Percentiles rank a stretch among this genome's conserved stretches.
Conservation (phyloP, 192 early-diverging fungal species). For the Linnemannia hyalina region DNA sequence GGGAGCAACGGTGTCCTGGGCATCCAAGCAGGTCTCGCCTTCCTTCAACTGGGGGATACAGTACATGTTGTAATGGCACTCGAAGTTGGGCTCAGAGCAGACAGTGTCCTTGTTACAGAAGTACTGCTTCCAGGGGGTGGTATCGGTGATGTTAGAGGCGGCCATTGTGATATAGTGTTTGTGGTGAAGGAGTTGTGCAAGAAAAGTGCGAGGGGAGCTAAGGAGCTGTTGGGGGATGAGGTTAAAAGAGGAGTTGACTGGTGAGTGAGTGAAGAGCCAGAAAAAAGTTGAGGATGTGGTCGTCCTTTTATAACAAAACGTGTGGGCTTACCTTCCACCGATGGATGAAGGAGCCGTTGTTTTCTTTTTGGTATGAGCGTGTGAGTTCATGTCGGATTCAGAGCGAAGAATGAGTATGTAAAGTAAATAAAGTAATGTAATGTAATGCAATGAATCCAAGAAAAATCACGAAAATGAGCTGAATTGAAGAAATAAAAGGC, state of each 20-base stretch:
- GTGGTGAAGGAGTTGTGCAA: neutral
- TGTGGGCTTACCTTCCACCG: neutral
- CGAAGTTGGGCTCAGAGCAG: constrained; percentile 14
- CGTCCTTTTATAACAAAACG: constrained; percentile 20
- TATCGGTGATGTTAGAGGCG: constrained; percentile 12
- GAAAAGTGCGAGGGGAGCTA: neutral
- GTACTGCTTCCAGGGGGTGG: constrained; percentile 43
- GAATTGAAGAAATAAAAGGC: neutral
- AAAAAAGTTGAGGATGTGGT: neutral
- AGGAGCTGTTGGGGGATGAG: neutral
- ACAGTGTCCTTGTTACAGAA: constrained; percentile 19
- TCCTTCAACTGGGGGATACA: constrained; percentile 31
- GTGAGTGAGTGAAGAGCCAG: neutral
- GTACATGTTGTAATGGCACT: constrained; percentile 39
- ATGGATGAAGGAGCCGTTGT: neutral
- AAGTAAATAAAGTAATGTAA: neutral
- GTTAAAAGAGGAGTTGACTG: neutral
- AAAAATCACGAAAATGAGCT: neutral
- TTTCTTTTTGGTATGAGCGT: neutral
- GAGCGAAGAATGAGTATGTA: neutral
- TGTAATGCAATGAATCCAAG: neutral
- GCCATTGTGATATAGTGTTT: constrained; percentile 11
- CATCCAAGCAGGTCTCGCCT: constrained; percentile 37
- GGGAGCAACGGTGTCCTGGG: constrained; percentile 28
- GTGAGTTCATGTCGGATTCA: neutral